Base-by-base conservation (phyloP, 2,329 filamentous ascomycete genomes). In the Trichoderma sp. region DNA sequence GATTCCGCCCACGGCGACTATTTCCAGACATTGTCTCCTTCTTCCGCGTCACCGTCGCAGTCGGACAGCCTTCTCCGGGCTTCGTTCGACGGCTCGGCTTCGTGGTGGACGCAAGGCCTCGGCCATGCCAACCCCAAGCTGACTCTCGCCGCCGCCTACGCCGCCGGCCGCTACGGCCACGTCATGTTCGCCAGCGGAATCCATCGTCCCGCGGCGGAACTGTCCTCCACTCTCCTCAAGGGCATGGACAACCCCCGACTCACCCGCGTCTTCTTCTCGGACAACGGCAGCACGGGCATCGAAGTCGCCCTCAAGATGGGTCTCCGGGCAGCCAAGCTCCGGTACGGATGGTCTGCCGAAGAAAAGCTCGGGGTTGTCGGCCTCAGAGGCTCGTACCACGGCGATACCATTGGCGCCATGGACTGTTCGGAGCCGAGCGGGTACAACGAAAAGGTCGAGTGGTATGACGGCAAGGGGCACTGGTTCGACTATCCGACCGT, bases 51-150 rank as follows among this genome's bases (percentile, higher is more conserved):
- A 41, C 30, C 30, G 1, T n/a, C 44, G 10, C 50, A 60, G 26
- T n/a, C n/a, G 10, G 45, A 56, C 12, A 56, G 64, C 4, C 67
- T 76, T 0, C 68, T 76, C 0, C 71, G 70, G 1, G 83, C 90
- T 1, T 88, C 90, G 0, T 93, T 95, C 63, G 92, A 96, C 70
- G 92, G 89, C 2, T 95, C 91, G 0, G 91, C 91, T 1, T 94
- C 91, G 0, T 96, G 92, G 92, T 96, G 92, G 92, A 96, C 92
- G 0, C 92, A 96, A 76, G 92, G 92, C 2, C 82, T 96, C 0
- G 92, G 92, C 1, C 92, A 96, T 69, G 90, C 88, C 6, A 93
- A 91, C 70, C 85, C 91, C 0, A 78, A 82, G 0, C 80, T 96
- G 1, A 85, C 90, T 0, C 83, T 95, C 1, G 87, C 90, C 0